Evolutionary conservation across 2,329 filamentous ascomycete species (phyloP), one percentile per base, ranked within the genome.

Genomic region (Penicillium sp.): DNA sequence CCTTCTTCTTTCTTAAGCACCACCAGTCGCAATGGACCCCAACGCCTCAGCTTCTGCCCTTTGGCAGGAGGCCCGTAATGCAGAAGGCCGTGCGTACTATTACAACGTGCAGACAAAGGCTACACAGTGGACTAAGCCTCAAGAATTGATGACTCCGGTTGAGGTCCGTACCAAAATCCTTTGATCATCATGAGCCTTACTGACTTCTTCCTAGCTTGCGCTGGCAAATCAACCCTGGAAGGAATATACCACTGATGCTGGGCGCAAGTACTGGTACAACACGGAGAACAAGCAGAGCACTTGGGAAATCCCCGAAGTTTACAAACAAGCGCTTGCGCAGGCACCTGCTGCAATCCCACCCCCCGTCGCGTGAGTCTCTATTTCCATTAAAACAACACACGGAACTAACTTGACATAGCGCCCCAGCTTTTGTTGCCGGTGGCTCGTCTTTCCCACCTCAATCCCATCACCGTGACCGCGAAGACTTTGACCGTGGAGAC

Each of bases 181-280:
- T 8, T 52, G 36, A 42, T 45, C 60, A 42, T 42, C 48, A 47
- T 49, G 54, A 48, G 60, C 51, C 65, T 47, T 10, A 38, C 56
- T 67, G 47, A 68, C 42, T 10, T 32, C 9, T 56, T 50, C 58
- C 55, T 70, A 92, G 91, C 89, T 89, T 69, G 90, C 90, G 51
- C 82, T 95, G 45, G 83, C 88, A 47, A 87, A 88, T 65, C 90
- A 94, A 64, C 90, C 90, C 60, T 99, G 92, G 92, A 94, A 93
- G 69, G 91, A 96, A 74, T 94, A 96, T 69, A 91, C 88, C 24
- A 87, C 90, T 21, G 86, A 92, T 58, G 90, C 91, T 60, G 94
- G 93, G 44, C 86, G 88, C 66, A 91, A 93, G 71, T 99, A 99
- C 76, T 99, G 92, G 90, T 93, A 92, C 74, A 94, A 99, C 74